phyloP scores from a whole-genome alignment of 345 rosid species.

The Acer campestre region DNA sequence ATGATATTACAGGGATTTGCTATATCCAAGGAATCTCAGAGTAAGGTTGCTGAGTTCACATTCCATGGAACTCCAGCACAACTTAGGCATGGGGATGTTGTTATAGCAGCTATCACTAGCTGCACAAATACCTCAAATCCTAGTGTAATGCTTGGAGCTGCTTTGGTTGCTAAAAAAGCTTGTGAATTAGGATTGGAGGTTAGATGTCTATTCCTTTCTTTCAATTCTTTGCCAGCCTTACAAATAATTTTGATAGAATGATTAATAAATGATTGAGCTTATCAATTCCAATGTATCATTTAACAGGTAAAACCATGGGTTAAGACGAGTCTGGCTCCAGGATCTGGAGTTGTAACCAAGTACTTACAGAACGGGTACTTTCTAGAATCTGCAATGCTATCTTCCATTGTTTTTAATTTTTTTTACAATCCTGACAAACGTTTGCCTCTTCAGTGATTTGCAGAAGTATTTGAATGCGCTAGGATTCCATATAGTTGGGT shows the following conservation, averaged over 20 bases:
- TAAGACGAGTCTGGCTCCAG: slow-evolving; percentile 95
- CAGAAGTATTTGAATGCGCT: slow-evolving; percentile 76
- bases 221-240: neutral
- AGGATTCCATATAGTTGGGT: slow-evolving; percentile 85
- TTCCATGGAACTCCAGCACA: slow-evolving; percentile 68
- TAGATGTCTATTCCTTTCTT: slow-evolving; percentile 29
- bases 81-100: slow-evolving; percentile 86
- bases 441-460: slow-evolving; percentile 58
- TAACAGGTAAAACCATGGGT: slow-evolving; percentile 85
- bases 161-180: slow-evolving; percentile 92
- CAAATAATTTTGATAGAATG: neutral
- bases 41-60: slow-evolving; percentile 63
- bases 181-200: slow-evolving; percentile 89
- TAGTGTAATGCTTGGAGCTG: slow-evolving; percentile 96
- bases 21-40: slow-evolving; percentile 75
- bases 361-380: slow-evolving; percentile 69
- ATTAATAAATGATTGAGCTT: neutral
- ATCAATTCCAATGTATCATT: neutral
- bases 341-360: slow-evolving; percentile 95
- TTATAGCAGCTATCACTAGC: slow-evolving; percentile 96
- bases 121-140: slow-evolving; percentile 98
- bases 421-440: slow-evolving; percentile 20
- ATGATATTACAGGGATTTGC: slow-evolving; percentile 72
- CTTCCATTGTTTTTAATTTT: neutral
- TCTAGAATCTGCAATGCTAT: neutral